Evolutionary conservation across 2,329 filamentous ascomycete species (phyloP), one percentile per base, ranked within the genome.

Genomic region (Pseudogymnoascus sp.): DNA sequence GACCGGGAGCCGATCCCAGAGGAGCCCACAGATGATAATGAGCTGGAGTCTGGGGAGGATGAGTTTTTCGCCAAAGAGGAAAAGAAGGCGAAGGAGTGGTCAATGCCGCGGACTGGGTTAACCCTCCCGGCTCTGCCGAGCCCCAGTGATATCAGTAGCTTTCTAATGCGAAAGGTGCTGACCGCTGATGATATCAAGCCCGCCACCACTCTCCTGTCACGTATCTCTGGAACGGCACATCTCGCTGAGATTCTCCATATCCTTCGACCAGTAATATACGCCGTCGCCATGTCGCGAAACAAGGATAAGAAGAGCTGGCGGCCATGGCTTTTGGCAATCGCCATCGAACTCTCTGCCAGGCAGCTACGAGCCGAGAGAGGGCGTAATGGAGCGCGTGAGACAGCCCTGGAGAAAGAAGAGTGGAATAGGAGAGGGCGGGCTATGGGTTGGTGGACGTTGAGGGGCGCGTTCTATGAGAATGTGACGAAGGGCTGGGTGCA

Each of bases 161-260:
- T 96, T 74, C 84, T 99, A 4, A 84, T 96, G 23, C 88, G 89
- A 35, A 92, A 95, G 67, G 93, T 97, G 11, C 82, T 99, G 55
- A 96, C 91, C 0, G 91, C 94, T 7, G 94, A 99, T 76, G 94
- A 97, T 72, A 94, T 99, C 78, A 97, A 96, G 74, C 90, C 93
- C 0, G 91, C 94, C 0, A 88, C 89, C 36, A 87, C 89, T 61
- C 83, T 99, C 5, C 80, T 97, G n/a, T 92, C 95, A 72, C 86
- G 86, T 36, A 82, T 94, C 1, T 87, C 89, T 65, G 92, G 92
- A 9, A 76, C 79, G 2, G 82, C 82, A 0, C 91, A 92, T 68
- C 78, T 91, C 0, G 92, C 93, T 4, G 94, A 99, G 77, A 78
- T 92, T n/a, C 79, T 99, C 55, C 93, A 96, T 73, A 96, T 97